Evolutionary conservation across 352 stramenopile genomes (phyloP), one percentile per base, ranked within the genome.

Genomic region (Blastocystis sp.): DNA sequence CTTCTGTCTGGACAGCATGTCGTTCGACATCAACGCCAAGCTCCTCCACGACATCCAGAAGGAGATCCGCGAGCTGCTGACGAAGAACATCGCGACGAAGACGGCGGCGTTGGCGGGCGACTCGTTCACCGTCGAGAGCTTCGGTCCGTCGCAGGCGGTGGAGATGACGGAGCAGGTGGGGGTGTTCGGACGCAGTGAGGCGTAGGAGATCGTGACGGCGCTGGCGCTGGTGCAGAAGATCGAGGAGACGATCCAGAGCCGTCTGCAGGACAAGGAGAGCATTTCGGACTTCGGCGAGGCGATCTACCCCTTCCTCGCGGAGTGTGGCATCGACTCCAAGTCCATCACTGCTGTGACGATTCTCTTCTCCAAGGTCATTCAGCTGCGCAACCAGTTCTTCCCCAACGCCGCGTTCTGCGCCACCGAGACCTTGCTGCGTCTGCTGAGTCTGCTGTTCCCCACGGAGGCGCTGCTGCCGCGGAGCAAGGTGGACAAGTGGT

Each of bases 1-100:
- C 3, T 93, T 97, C 39, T 95, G 94, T 0, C 97, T 94, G 51
- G 96, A 99, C 12, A 95, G 95, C 13, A 95, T 97, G 16, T 99
- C 96, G 6, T 98, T 98, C 91, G 94, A 98, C 35, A 91, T 99
- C 2, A 97, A 93, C 26, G 93, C 92, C 6, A 95, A 98, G 88
- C 95, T 99, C 67, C 93, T 93, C n/a, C 95, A 94, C 33, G 98
- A 95, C 51, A 95, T 98, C 24, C 90, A 92, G 4, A 97, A 99
- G 92, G 93, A 85, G 31, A 39, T 85, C 26, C 33, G 45, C n/a
- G 74, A 85, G 21, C 41, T 85, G 6, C 31, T 67, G 2, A 37
- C 4, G 19, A 37, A 21, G 0, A 45, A 69, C 31, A 55, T 85
- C 2, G 41, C 31, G 2, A 39, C 19, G 24, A 26, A 41, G 21